These are phyloP conservation scores for Mercurialis annua DNA, from an alignment of 345 rosid genomes.

Conservation along the genomic window DNA sequence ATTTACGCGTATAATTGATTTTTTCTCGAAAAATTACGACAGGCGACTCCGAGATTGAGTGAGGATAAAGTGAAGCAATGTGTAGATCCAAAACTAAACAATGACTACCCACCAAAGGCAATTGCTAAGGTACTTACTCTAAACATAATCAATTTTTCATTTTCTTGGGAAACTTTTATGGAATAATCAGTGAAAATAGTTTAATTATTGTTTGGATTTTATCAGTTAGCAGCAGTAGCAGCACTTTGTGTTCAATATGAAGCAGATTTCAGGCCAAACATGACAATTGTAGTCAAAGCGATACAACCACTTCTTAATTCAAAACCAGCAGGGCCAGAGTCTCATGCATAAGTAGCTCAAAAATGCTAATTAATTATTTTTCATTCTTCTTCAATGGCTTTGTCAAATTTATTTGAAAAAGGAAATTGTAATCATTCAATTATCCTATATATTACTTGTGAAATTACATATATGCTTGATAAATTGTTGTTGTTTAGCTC, in stretches of 20 bases:
- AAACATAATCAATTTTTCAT: neutral
- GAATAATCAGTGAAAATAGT: neutral
- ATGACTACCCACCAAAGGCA: slow-evolving; percentile 94
- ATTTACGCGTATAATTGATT: neutral
- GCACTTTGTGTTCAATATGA: slow-evolving; percentile 98
- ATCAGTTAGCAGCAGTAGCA: slow-evolving; percentile 94
- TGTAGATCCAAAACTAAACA: slow-evolving; percentile 89
- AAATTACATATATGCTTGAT: no score
- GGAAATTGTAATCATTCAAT: no score
- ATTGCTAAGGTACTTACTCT: slow-evolving; percentile 77
- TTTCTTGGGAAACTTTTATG: no score
- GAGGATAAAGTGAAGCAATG: slow-evolving; percentile 99
- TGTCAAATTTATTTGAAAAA: no score
- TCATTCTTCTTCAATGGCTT: no score
- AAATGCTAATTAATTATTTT: no score
- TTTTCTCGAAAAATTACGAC: slow-evolving; percentile 10
- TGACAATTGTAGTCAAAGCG: slow-evolving; percentile 97
- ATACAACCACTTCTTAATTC: slow-evolving; percentile 84
- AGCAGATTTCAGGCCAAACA: slow-evolving; percentile 96
- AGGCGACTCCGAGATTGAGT: slow-evolving; percentile 99
- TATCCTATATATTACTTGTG: no score
- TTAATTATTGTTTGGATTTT: neutral
- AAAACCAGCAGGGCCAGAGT: slow-evolving; percentile 28
- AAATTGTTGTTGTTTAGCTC: no score
- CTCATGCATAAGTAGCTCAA: slow-evolving; percentile 12